A percentile compares a stretch with the other conserved stretches of the same genome.
These are phyloP conservation scores for Leccinum disarticulatum DNA, from an alignment of 768 basidiomycete species.

Conservation along the genomic window DNA sequence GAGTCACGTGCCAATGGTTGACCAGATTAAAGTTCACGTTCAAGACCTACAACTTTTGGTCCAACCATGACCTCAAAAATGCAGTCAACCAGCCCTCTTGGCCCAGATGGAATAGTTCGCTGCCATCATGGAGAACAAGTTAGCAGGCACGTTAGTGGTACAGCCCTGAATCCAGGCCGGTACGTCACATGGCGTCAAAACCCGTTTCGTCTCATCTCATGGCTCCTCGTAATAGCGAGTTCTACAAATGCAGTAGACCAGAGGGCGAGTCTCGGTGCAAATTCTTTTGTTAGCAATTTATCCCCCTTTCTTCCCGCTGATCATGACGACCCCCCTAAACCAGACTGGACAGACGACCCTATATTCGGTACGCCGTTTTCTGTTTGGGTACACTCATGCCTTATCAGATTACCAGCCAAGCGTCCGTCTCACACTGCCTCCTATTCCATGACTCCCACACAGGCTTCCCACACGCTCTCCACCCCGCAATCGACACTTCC, in stretches of 20 bases:
- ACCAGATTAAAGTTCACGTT: not conserved
- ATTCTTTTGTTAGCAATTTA: slow-evolving; percentile 38
- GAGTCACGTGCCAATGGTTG: not conserved
- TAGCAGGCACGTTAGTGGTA: slow-evolving; percentile 30
- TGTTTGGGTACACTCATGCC: not conserved
- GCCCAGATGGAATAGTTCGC: slow-evolving; percentile 31
- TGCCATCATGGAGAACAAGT: slow-evolving; percentile 36
- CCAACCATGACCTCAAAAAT: slow-evolving; percentile 1
- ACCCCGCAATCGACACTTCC: slow-evolving; percentile 2
- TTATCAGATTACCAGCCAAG: slow-evolving; percentile 3
- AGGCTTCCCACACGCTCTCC: not conserved
- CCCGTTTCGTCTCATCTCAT: not conserved
- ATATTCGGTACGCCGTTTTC: slow-evolving; percentile 10
- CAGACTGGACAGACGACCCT: slow-evolving; percentile 36
- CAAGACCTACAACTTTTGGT: not conserved
- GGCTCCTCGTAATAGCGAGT: slow-evolving; percentile 22
- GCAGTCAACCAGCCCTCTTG: slow-evolving; percentile 26
- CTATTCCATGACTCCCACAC: not conserved
- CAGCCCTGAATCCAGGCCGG: slow-evolving; percentile 35
- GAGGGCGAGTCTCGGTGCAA: slow-evolving; percentile 2
- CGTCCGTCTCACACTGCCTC: not conserved
- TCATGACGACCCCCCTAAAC: not conserved
- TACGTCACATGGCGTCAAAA: slow-evolving; percentile 21
- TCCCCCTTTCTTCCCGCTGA: not conserved
- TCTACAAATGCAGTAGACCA: slow-evolving; percentile 38